Conservation (phyloP, 2,329 filamentous ascomycete species). For the Capronia epimyces region DNA sequence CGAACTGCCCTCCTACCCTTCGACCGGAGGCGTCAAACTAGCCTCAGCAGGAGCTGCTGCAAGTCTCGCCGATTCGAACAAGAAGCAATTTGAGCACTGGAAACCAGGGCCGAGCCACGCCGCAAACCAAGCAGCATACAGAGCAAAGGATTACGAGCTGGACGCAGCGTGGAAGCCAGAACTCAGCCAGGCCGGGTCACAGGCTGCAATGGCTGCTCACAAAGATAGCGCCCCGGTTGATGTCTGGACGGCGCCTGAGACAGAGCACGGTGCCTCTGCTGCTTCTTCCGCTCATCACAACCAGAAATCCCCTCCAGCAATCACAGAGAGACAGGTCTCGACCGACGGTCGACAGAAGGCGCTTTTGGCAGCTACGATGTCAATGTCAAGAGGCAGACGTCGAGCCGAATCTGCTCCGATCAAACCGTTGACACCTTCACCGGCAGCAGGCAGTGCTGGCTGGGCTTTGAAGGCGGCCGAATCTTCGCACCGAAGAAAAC, state of each 20-base stretch:
- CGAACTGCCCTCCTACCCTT: slow-evolving; percentile 70
- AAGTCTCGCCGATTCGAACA: slow-evolving; percentile 65
- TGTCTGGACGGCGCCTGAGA: slow-evolving; percentile 47
- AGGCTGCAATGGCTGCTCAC: slow-evolving; percentile 65
- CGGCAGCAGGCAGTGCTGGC: slow-evolving; percentile 43
- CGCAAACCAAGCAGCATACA: slow-evolving; percentile 54
- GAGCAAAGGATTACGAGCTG: slow-evolving; percentile 58
- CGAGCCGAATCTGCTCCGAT: slow-evolving; percentile 60
- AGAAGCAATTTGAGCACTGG: slow-evolving; percentile 61
- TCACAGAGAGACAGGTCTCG: slow-evolving; percentile 44
- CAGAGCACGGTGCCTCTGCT: slow-evolving; percentile 58
- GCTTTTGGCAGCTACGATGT: slow-evolving; percentile 68
- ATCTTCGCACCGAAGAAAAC: slow-evolving; percentile 50
- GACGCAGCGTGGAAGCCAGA: slow-evolving; percentile 59
- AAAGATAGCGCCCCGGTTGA: slow-evolving; percentile 49
- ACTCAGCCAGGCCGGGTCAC: slow-evolving; percentile 61
- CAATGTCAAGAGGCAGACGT: slow-evolving; percentile 58
- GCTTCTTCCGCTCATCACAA: slow-evolving; percentile 60
- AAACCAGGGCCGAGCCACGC: slow-evolving; percentile 58
- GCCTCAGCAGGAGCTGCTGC: slow-evolving; percentile 69
- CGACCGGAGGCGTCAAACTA: slow-evolving; percentile 50
- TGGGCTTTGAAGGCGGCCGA: slow-evolving; percentile 69
- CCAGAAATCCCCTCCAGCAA: slow-evolving; percentile 44
- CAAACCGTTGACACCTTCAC: slow-evolving; percentile 32
- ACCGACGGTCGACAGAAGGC: slow-evolving; percentile 58